A percentile compares a stretch with the other conserved stretches of the same genome.
Evolutionary conservation across 192 early-diverging fungal genomes (phyloP).

Genomic region (Coemansia sp.): DNA sequence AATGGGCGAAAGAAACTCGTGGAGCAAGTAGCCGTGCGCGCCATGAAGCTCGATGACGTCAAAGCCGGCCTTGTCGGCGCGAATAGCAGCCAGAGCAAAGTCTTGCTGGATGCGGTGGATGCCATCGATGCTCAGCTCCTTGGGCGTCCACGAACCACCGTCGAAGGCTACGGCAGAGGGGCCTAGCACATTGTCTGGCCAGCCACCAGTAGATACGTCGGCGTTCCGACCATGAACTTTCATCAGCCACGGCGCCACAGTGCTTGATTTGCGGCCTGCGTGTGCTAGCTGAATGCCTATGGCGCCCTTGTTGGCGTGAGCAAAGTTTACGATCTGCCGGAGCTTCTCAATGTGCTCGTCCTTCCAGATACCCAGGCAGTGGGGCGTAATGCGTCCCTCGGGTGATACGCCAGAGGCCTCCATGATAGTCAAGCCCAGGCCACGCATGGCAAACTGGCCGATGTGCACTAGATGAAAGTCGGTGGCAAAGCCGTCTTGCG

Average conservation of each 20-base stretch:
- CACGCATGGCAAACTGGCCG: conserved; percentile 70
- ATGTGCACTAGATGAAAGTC: conserved; percentile 66
- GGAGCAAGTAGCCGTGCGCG: conserved; percentile 88
- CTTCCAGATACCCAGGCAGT: conserved; percentile 78
- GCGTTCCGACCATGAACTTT: conserved; percentile 1
- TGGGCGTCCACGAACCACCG: conserved; percentile 15
- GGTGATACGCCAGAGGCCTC: conserved; percentile 75
- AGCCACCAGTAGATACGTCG: conserved; percentile 56
- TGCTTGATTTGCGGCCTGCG: conserved; percentile 74
- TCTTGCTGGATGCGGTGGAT: conserved; percentile 63
- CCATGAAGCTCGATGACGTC: conserved; percentile 89
- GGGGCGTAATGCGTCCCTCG: conserved; percentile 76
- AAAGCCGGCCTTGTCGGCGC: conserved; percentile 78
- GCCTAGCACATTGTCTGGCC: conserved; percentile 69
- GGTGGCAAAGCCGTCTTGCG: conserved; percentile 62
- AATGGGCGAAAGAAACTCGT: conserved; percentile 76
- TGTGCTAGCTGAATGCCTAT: conserved; percentile 80
- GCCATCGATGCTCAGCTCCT: conserved; percentile 62
- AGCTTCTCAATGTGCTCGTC: conserved; percentile 69
- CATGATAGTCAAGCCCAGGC: conserved; percentile 75
- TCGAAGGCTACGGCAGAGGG: conserved; percentile 60
- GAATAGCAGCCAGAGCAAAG: conserved; percentile 65
- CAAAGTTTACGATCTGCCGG: conserved; percentile 52
- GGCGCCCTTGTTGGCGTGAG: conserved; percentile 59
- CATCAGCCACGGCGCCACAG: neutral